These are phyloP conservation scores for Solanum corneliomulleri DNA, from an alignment of 257 asterid genomes.

Conservation along the genomic window DNA sequence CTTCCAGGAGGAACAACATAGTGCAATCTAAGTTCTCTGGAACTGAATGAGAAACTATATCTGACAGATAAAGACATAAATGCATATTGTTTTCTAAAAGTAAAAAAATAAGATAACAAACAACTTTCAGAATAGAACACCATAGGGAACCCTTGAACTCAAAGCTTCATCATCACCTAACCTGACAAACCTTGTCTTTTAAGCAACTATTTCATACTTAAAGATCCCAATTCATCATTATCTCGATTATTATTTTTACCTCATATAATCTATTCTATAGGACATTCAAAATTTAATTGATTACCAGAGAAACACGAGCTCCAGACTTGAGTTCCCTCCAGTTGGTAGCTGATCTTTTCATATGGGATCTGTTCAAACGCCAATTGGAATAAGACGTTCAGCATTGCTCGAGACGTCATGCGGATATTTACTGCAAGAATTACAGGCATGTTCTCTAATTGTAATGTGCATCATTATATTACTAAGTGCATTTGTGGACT, in stretches of 20 bases:
- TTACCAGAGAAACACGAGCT: slow-evolving; percentile 1
- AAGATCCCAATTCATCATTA: slow-evolving; percentile 34
- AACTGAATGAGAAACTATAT: not conserved
- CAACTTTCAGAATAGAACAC: slow-evolving; percentile 26
- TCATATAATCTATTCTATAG: slow-evolving; percentile 18
- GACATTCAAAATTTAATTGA: slow-evolving; percentile 14
- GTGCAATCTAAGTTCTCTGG: not conserved
- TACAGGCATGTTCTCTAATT: slow-evolving; percentile 45
- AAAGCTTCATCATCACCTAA: slow-evolving; percentile 64
- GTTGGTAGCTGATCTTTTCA: slow-evolving; percentile 5
- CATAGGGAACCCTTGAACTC: slow-evolving; percentile 44
- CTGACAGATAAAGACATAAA: slow-evolving; percentile 15
- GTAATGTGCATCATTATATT: not conserved
- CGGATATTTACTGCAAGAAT: slow-evolving; percentile 82
- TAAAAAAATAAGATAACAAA: slow-evolving; percentile 8
- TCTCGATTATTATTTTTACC: slow-evolving; percentile 8
- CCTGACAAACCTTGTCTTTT: slow-evolving; percentile 67
- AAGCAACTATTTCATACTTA: slow-evolving; percentile 66
- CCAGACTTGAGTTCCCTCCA: not conserved
- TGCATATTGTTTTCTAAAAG: not conserved
- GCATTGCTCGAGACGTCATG: slow-evolving; percentile 72
- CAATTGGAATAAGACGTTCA: slow-evolving; percentile 44
- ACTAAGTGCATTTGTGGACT: not conserved
- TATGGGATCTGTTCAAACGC: slow-evolving; percentile 61
- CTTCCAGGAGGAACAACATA: slow-evolving; percentile 12